Evolutionary conservation across 331 rosid species (phyloP).

Genomic region (Malus hybrid): DNA sequence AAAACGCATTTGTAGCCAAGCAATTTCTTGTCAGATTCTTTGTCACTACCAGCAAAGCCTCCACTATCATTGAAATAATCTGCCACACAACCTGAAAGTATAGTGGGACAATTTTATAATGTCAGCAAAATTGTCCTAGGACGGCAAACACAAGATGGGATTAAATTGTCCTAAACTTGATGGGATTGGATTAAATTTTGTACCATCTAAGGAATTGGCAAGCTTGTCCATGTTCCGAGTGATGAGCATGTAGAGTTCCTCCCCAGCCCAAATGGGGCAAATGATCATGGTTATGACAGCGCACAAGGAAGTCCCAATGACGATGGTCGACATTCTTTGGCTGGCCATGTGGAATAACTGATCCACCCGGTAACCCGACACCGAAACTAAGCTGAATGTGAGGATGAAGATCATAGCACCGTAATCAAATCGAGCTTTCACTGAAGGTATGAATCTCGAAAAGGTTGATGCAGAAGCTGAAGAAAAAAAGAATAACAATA

Average conservation of each 20-base stretch:
- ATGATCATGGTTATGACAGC: conserved; percentile 36
- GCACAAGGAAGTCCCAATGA: conserved; percentile 62
- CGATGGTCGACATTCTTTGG: conserved; percentile 47
- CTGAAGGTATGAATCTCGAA: conserved; percentile 70
- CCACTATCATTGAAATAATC: conserved; percentile 32
- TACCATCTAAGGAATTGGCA: conserved; percentile 61
- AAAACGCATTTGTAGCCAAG: conserved; percentile 18
- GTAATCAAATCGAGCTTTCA: conserved; percentile 77
- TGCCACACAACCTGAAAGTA: conserved; percentile 49
- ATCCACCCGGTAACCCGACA: conserved; percentile 60
- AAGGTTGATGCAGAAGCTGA: conserved; percentile 83
- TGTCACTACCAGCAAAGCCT: conserved; percentile 8
- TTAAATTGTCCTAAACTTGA: background rate
- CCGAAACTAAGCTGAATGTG: conserved; percentile 31
- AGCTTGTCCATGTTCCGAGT: conserved; percentile 63
- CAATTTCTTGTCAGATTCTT: conserved; percentile 26
- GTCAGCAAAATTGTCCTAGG: background rate
- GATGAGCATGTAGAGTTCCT: conserved; percentile 44
- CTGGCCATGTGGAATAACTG: conserved; percentile 40
- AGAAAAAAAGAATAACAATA: background rate
- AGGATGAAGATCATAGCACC: conserved; percentile 47
- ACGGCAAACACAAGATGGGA: background rate
- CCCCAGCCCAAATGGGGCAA: conserved; percentile 88
- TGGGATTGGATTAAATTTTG: background rate
- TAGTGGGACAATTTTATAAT: background rate